Percentiles rank a stretch among this genome's conserved stretches.
These are phyloP conservation scores for Rhytidiadelphus loreus DNA, from an alignment of 225 moss, liverwort and hornwort species.

Conservation along the genomic window DNA sequence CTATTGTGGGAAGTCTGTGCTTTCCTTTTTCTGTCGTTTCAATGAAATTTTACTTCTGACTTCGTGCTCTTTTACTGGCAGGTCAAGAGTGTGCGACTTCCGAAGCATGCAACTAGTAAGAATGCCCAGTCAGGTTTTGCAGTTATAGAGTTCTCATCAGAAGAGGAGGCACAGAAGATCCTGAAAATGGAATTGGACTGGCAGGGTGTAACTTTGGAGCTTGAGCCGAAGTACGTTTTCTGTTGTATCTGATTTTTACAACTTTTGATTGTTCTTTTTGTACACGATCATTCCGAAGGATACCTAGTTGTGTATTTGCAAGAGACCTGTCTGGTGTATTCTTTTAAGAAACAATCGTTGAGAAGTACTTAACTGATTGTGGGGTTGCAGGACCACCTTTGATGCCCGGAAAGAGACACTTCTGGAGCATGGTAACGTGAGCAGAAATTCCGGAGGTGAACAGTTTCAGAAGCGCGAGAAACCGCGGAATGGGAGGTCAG, in stretches of 20 bases:
- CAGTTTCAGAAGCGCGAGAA: slow-evolving; percentile 30
- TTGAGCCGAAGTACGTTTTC: slow-evolving; percentile 60
- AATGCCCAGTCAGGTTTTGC: slow-evolving; percentile 69
- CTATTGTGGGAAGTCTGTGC: neutral
- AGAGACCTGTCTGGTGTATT: neutral
- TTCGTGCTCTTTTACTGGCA: slow-evolving; percentile 6
- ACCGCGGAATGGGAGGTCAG: slow-evolving; percentile 32
- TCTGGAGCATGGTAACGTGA: slow-evolving; percentile 23
- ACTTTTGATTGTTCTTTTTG: neutral
- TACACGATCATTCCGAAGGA: neutral
- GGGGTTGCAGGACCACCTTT: slow-evolving; percentile 22
- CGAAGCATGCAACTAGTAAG: slow-evolving; percentile 49
- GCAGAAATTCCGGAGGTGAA: slow-evolving; percentile 10
- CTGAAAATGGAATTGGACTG: slow-evolving; percentile 54
- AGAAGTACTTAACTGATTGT: neutral
- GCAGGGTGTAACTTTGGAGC: slow-evolving; percentile 60
- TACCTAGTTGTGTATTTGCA: neutral
- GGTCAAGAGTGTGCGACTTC: slow-evolving; percentile 91
- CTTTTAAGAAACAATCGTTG: neutral
- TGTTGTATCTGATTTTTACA: neutral
- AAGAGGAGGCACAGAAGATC: slow-evolving; percentile 68
- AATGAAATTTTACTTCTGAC: neutral
- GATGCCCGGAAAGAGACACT: slow-evolving; percentile 38
- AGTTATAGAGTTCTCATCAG: slow-evolving; percentile 67
- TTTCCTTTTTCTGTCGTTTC: neutral